A percentile compares a stretch with the other conserved stretches of the same genome.
These are phyloP conservation scores for Uncinocarpus reesii DNA, from an alignment of 2,329 filamentous ascomycete species.

Conservation along the genomic window DNA sequence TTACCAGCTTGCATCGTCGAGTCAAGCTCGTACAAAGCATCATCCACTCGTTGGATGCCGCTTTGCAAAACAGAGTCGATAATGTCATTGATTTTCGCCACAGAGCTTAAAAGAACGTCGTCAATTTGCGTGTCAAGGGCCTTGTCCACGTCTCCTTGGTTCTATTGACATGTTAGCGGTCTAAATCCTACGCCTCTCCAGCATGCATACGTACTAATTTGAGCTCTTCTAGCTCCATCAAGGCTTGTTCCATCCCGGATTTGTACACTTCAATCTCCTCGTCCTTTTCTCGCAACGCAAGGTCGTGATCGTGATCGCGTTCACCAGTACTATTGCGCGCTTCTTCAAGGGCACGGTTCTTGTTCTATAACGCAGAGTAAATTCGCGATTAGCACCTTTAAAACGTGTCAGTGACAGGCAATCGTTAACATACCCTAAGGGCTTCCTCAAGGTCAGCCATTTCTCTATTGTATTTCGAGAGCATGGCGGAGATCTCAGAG, in stretches of 20 bases:
- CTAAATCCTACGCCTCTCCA: no score
- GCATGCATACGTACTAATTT: constrained; percentile 43
- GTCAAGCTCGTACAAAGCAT: constrained; percentile 92
- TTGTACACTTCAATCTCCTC: constrained; percentile 98
- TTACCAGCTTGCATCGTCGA: constrained; percentile 98
- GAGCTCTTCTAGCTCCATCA: constrained; percentile 84
- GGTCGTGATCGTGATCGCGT: constrained; percentile 74
- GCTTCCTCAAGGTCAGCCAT: constrained; percentile 95
- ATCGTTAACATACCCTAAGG: constrained; percentile 42
- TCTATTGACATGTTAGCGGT: constrained; percentile 33
- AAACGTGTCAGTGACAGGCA: background rate
- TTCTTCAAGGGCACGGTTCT: constrained; percentile 78
- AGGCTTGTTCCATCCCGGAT: constrained; percentile 90
- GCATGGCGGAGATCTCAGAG: constrained; percentile 85
- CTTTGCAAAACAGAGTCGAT: constrained; percentile 94
- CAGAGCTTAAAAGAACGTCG: constrained; percentile 70
- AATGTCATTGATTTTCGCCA: constrained; percentile 91
- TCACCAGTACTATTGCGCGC: constrained; percentile 66
- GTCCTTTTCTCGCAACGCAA: constrained; percentile 81
- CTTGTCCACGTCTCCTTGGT: constrained; percentile 63
- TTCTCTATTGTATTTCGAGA: constrained; percentile 92
- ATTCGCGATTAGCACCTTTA: constrained; percentile 15
- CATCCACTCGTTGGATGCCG: constrained; percentile 86
- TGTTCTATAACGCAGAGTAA: constrained; percentile 48
- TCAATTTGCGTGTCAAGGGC: constrained; percentile 86